phyloP scores from a whole-genome alignment of 1,139 yeast species.

The Zygotorulaspora mrakii region DNA sequence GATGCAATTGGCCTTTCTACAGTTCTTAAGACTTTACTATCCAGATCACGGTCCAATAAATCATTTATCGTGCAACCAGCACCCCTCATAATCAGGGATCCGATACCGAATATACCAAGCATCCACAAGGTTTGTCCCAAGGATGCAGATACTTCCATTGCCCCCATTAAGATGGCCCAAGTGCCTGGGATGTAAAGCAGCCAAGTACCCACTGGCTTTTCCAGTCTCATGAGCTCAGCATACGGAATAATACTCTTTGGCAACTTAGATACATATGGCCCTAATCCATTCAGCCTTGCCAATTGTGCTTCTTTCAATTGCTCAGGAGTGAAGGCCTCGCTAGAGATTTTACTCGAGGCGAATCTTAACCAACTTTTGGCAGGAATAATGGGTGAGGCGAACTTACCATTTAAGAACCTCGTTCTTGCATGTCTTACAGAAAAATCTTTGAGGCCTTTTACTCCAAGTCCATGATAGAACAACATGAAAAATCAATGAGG shows the following conservation, averaged over 20 bases:
- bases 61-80: conserved; percentile 98
- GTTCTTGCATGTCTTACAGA: not conserved
- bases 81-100: conserved; percentile 90
- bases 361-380: conserved; percentile 3
- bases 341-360: conserved; percentile 9
- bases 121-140: conserved; percentile 55
- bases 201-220: conserved; percentile 92
- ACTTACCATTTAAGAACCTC: not conserved
- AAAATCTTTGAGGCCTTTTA: not conserved
- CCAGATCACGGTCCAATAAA: conserved; percentile 76
- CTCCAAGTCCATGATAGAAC: not conserved
- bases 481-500: not conserved
- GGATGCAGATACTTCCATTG: conserved; percentile 67
- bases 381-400: no score
- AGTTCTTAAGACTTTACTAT: conserved; percentile 81
- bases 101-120: conserved; percentile 67
- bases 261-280: conserved; percentile 54
- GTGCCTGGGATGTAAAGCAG: conserved; percentile 74
- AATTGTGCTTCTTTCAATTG: conserved; percentile 55
- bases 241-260: conserved; percentile 81
- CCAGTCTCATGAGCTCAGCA: conserved; percentile 85
- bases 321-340: conserved; percentile 44
- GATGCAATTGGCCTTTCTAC: conserved; percentile 87
- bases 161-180: conserved; percentile 64
- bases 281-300: conserved; percentile 56